Conservation (phyloP, 495 filamentous ascomycete species). For the Aspergillus avenaceus region DNA sequence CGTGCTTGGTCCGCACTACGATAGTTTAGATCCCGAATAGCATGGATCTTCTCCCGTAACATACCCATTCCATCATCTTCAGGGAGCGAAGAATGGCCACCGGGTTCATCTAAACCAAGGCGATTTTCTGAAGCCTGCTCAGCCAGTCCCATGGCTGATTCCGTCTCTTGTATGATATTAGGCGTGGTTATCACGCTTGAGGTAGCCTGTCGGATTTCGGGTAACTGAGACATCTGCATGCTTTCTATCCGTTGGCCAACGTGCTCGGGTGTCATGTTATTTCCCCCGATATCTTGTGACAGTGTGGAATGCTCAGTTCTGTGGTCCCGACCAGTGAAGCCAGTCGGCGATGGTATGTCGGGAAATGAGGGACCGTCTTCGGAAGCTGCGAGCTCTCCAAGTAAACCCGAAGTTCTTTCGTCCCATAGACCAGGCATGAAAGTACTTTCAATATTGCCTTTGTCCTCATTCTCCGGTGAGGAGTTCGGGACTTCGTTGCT, state of each 20-base stretch:
- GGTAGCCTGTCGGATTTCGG: neutral
- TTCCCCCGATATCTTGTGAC: neutral
- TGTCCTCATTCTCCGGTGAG: neutral
- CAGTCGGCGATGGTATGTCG: slow-evolving; percentile 21
- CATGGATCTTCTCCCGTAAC: slow-evolving; percentile 70
- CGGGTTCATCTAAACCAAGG: slow-evolving; percentile 17
- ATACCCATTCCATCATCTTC: slow-evolving; percentile 89
- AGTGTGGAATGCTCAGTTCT: slow-evolving; percentile 7
- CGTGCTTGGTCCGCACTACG: slow-evolving; percentile 73
- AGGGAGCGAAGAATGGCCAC: slow-evolving; percentile 51
- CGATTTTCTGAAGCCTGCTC: slow-evolving; percentile 2
- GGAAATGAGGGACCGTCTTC: slow-evolving; percentile 23
- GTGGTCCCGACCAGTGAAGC: slow-evolving; percentile 25
- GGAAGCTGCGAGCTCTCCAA: slow-evolving; percentile 20
- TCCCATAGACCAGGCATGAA: slow-evolving; percentile 9
- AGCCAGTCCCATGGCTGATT: neutral
- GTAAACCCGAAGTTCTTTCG: slow-evolving; percentile 6
- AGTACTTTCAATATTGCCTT: neutral
- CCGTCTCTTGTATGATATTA: slow-evolving; percentile 2
- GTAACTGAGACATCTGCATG: neutral
- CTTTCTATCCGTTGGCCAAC: neutral
- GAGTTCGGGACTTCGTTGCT: slow-evolving; percentile 15
- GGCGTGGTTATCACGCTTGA: neutral
- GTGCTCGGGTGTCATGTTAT: neutral
- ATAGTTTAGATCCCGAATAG: slow-evolving; percentile 62